phyloP scores from a whole-genome alignment of 768 basidiomycete genomes.

The Sutorius australiensis region DNA sequence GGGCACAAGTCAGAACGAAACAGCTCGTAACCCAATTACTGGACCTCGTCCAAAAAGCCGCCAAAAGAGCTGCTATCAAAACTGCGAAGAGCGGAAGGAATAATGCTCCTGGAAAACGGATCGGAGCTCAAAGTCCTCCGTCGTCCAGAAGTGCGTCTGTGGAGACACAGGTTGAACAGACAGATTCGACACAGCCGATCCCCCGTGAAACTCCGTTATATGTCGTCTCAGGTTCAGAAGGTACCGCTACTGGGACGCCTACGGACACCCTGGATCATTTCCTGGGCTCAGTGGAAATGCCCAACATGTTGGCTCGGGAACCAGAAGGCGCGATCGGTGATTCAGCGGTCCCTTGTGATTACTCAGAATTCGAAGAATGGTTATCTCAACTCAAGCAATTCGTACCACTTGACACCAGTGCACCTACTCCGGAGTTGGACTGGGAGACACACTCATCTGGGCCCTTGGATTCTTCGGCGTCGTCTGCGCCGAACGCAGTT shows the following conservation, averaged over 20 bases:
- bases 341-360: conserved; percentile 29
- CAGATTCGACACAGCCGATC: neutral
- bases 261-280: conserved; percentile 33
- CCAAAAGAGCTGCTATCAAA: conserved; percentile 57
- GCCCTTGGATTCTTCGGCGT: conserved; percentile 1
- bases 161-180: conserved; percentile 7
- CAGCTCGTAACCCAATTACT: conserved; percentile 61
- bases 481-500: neutral
- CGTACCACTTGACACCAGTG: conserved; percentile 25
- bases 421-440: conserved; percentile 11
- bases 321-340: conserved; percentile 6
- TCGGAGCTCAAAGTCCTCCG: conserved; percentile 33
- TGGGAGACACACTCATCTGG: neutral
- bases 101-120: conserved; percentile 15
- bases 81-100: conserved; percentile 20
- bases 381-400: conserved; percentile 48
- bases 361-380: conserved; percentile 46
- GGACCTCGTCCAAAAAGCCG: conserved; percentile 55
- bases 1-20: conserved; percentile 62
- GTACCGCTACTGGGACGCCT: neutral
- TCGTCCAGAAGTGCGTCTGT: conserved; percentile 29
- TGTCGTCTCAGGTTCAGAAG: neutral
- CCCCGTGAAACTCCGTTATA: neutral
- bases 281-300: conserved; percentile 37
- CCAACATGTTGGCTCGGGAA: conserved; percentile 6